phyloP scores from a whole-genome alignment of 2,329 filamentous ascomycete genomes.

The Eutypella sp. region DNA sequence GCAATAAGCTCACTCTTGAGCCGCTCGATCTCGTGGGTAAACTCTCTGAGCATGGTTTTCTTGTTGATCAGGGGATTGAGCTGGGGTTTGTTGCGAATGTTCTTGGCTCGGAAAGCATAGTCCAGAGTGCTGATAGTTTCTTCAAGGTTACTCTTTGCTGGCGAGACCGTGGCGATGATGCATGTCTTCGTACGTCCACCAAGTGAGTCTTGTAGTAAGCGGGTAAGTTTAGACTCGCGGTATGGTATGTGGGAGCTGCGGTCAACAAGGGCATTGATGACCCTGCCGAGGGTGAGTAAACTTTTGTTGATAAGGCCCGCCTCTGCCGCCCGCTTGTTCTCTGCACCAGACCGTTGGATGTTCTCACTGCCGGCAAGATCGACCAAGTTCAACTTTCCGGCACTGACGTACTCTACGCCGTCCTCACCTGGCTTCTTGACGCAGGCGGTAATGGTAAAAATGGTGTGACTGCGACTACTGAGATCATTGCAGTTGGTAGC shows the following conservation, averaged over 20 bases:
- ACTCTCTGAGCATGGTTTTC: slow-evolving; percentile 85
- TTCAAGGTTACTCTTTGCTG: slow-evolving; percentile 90
- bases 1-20: slow-evolving; percentile 91
- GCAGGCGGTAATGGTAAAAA: slow-evolving; percentile 93
- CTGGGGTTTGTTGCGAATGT: slow-evolving; percentile 97
- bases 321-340: slow-evolving; percentile 95
- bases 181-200: slow-evolving; percentile 96
- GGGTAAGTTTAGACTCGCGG: slow-evolving; percentile 92
- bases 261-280: slow-evolving; percentile 96
- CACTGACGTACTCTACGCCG: slow-evolving; percentile 84
- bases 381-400: slow-evolving; percentile 92
- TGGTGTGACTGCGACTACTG: slow-evolving; percentile 92
- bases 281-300: slow-evolving; percentile 85
- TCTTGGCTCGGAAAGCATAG: slow-evolving; percentile 96
- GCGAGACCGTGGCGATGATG: slow-evolving; percentile 95
- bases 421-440: slow-evolving; percentile 76
- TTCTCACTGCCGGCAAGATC: slow-evolving; percentile 97
- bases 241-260: slow-evolving; percentile 82
- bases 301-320: slow-evolving; percentile 98
- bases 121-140: slow-evolving; percentile 98
- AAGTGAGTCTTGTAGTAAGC: slow-evolving; percentile 91
- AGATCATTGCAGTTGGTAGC: slow-evolving; percentile 99
- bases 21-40: slow-evolving; percentile 88
- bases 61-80: slow-evolving; percentile 90
- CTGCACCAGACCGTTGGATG: slow-evolving; percentile 91